phyloP scores from a whole-genome alignment of 495 filamentous ascomycete species.

The Penicillium egyptiacum region DNA sequence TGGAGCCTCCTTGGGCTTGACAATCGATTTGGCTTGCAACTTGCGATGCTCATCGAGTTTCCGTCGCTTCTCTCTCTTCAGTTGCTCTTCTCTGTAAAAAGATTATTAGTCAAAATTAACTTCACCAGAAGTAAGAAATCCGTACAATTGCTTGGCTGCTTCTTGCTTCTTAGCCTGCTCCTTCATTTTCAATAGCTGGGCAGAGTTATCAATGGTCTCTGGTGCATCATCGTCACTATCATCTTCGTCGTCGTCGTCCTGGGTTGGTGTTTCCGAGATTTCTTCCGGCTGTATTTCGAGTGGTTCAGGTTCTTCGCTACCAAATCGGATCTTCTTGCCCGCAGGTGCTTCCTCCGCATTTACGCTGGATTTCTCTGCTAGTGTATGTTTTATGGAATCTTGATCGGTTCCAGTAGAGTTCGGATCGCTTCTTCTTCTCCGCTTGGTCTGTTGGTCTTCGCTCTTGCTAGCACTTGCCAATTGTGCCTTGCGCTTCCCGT shows the following conservation, averaged over 20 bases:
- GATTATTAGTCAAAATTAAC: constrained; percentile 22
- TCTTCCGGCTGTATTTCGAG: constrained; percentile 27
- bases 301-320: constrained; percentile 44
- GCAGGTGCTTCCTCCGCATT: constrained; percentile 20
- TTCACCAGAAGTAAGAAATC: not conserved
- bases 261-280: constrained; percentile 19
- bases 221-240: constrained; percentile 51
- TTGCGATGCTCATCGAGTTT: constrained; percentile 51
- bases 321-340: constrained; percentile 42
- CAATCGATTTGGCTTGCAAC: constrained; percentile 43
- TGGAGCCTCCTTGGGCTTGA: constrained; percentile 33
- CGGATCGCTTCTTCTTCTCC: constrained; percentile 38
- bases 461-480: constrained; percentile 19
- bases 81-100: constrained; percentile 40
- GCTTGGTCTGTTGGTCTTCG: constrained; percentile 38
- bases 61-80: constrained; percentile 48
- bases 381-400: constrained; percentile 17
- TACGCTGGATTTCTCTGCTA: constrained; percentile 15
- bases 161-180: constrained; percentile 45
- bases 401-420: constrained; percentile 15
- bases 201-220: constrained; percentile 49
- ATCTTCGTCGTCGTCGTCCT: constrained; percentile 35
- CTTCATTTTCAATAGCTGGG: constrained; percentile 42
- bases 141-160: constrained; percentile 37
- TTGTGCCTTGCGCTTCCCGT: constrained; percentile 41